phyloP scores from a whole-genome alignment of 176 grass and related monocot species.

The Phoenix dactylifera region DNA sequence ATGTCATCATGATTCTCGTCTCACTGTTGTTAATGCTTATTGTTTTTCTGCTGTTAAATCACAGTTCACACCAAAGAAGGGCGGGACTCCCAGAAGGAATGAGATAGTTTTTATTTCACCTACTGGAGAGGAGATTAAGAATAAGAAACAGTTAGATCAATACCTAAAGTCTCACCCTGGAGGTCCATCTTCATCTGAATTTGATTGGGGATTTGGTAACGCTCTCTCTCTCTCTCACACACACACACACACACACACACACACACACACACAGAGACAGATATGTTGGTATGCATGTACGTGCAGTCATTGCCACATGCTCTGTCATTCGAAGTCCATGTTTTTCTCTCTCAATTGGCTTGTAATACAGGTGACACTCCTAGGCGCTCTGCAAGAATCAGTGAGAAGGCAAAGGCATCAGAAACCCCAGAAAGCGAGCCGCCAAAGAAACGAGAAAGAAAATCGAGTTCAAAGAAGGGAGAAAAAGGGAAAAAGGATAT shows the following conservation, averaged over 20 bases:
- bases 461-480: conserved; percentile 31
- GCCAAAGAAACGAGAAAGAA: conserved; percentile 32
- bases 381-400: conserved; percentile 84
- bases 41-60: conserved; percentile 12
- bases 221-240: conserved; percentile 6
- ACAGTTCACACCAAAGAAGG: conserved; percentile 67
- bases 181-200: conserved; percentile 62
- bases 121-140: conserved; percentile 87
- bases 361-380: conserved; percentile 72
- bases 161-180: conserved; percentile 80
- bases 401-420: conserved; percentile 62
- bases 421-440: conserved; percentile 77
- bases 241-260: background rate
- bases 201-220: conserved; percentile 90
- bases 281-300: too few species aligned
- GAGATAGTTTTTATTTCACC: conserved; percentile 90
- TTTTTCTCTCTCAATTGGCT: conserved; percentile 13
- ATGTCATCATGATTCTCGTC: too few species aligned
- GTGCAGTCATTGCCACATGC: too few species aligned
- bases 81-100: conserved; percentile 31
- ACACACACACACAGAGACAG: too few species aligned
- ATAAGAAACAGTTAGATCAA: conserved; percentile 65
- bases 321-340: background rate
- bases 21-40: background rate
- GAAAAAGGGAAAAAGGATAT: conserved; percentile 40